Evolutionary conservation across 2,329 filamentous ascomycete genomes (phyloP), one percentile per base, ranked within the genome.

Genomic region (Epichloe bromicola): DNA sequence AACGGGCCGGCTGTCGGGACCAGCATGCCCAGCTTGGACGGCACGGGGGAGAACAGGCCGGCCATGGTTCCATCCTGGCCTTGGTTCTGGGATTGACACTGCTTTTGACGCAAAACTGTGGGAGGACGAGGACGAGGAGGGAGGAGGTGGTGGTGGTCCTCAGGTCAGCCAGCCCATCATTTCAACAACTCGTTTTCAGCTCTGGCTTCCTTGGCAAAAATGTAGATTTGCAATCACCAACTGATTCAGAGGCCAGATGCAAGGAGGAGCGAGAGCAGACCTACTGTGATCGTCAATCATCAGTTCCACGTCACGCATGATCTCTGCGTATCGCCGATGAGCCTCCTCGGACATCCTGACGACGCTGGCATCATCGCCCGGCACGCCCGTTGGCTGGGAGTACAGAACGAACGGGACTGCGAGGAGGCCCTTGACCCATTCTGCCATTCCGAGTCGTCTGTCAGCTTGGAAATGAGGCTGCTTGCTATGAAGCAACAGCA

Each of bases 341-440:
- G 91, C 87, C 62, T 87, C 84, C 52, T 80, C 79, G 4, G 87
- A 86, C 74, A 91, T 89, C 52, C 83, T 77, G 43, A 77, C 72
- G 48, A 91, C 78, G 51, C 74, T 78, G 50, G 78, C 73, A 54
- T 79, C 79, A 59, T 81, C 76, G 56, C 90, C 84, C 61, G 91
- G 89, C 41, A 89, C 80, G 19, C 88, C 88, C 1, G 88, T 94
- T 3, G 93, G 93, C 64, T 97, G 90, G 1, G 91, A 96, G 66
- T 95, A 89, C 50, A 98, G 79, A 39, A 98, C 91, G 64, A 98
- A 98, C 0, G 93, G 93, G 1, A 97, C 91, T 1, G 93, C 93
- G 12, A 97, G 74, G 4, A 97, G 78, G 39, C 85, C 87, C 70
- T 98, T 97, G 74, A 97, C 88, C 91, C 91, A 97, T 84, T 95